phyloP scores from a whole-genome alignment of 2,329 filamentous ascomycete species.

The Rhynchosporium graminicola region DNA sequence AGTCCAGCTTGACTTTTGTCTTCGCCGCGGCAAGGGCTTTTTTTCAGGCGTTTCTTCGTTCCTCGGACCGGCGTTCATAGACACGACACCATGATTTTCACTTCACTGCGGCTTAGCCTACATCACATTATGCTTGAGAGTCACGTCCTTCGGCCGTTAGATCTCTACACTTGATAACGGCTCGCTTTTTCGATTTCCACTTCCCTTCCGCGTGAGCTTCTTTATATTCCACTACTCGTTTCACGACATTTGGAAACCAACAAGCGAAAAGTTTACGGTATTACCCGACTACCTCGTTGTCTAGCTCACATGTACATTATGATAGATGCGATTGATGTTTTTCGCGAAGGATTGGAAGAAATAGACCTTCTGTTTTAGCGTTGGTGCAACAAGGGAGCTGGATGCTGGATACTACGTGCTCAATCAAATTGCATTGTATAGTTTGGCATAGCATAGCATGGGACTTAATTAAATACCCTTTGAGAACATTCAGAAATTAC shows the following conservation, averaged over 20 bases:
- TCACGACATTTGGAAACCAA: too few relatives aligned
- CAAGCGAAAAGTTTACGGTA: too few relatives aligned
- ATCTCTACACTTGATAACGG: too few relatives aligned
- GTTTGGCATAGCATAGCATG: background rate
- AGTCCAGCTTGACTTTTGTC: background rate
- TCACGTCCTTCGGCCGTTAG: too few relatives aligned
- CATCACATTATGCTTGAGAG: background rate
- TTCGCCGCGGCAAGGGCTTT: background rate
- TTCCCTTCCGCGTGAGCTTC: too few relatives aligned
- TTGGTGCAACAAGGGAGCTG: background rate
- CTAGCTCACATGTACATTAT: background rate
- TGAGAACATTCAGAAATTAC: background rate
- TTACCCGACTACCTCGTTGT: too few relatives aligned
- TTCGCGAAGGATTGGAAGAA: too few relatives aligned
- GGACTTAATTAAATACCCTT: slow-evolving; percentile 4
- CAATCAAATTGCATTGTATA: background rate
- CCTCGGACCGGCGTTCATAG: slow-evolving; percentile 2
- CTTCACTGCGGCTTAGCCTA: background rate
- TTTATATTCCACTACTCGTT: too few relatives aligned
- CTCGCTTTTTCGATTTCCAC: too few relatives aligned
- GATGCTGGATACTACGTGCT: background rate
- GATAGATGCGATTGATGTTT: background rate
- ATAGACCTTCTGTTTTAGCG: background rate
- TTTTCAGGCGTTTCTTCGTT: background rate
- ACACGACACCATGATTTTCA: background rate